Evolutionary conservation across 106 monocot genomes (phyloP).

Genomic region (Dendrobium officinale): DNA sequence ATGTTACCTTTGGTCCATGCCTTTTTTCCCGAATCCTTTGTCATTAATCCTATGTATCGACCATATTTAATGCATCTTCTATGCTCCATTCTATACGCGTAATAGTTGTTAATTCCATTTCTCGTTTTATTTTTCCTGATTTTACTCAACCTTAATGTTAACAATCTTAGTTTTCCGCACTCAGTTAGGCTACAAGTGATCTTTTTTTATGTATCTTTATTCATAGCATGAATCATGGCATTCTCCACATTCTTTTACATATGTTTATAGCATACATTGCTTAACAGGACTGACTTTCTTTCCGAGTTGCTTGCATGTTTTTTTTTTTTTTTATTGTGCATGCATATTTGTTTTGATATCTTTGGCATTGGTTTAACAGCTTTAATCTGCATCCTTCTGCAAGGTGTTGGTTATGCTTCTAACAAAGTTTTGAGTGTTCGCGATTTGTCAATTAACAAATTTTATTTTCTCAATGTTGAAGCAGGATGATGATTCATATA

Average conservation of each 20-base stretch:
- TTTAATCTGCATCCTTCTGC: background rate
- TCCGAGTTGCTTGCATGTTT: background rate
- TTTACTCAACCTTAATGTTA: background rate
- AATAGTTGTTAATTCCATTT: background rate
- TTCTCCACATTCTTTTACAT: background rate
- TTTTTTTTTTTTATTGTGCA: background rate
- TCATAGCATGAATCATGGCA: too few relatives aligned
- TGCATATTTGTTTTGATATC: background rate
- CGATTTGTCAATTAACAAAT: background rate
- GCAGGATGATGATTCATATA: conserved; percentile 91
- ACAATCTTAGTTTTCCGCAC: background rate
- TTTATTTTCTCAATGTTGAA: background rate
- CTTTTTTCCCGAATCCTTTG: background rate
- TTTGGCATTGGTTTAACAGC: background rate
- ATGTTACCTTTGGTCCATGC: background rate
- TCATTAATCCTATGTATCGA: background rate
- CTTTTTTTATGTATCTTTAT: too few relatives aligned
- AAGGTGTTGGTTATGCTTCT: background rate
- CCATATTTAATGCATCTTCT: background rate
- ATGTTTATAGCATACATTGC: background rate
- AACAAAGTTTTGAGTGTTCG: background rate
- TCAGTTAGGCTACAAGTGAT: too few relatives aligned
- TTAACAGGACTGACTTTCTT: background rate
- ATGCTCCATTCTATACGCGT: background rate
- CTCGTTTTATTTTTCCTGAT: background rate